A percentile compares a stretch with the other conserved stretches of the same genome.
These are phyloP conservation scores for Lagerstroemia speciosa DNA, from an alignment of 345 rosid genomes.

Conservation along the genomic window DNA sequence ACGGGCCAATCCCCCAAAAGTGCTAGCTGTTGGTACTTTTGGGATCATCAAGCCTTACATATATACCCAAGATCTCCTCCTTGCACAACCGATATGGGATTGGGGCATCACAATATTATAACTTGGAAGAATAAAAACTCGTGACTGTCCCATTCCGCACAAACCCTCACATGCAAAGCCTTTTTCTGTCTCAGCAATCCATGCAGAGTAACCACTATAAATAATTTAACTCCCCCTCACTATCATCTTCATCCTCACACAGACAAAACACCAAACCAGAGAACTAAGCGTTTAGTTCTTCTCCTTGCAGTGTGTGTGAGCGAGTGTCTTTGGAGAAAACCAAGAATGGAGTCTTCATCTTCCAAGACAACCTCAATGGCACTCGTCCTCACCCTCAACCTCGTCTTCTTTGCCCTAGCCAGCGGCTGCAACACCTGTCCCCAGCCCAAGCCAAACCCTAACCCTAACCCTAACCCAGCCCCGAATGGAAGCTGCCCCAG, in stretches of 20 bases:
- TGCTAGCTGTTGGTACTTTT: no score
- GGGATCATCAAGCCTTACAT: no score
- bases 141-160: background rate
- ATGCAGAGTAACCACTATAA: background rate
- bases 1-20: no score
- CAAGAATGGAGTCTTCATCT: slow-evolving; percentile 5
- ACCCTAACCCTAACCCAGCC: slow-evolving; percentile 25
- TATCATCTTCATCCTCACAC: background rate
- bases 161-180: background rate
- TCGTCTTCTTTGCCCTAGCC: slow-evolving; percentile 28
- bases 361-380: slow-evolving; percentile 21
- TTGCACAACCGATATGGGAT: no score
- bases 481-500: slow-evolving; percentile 39
- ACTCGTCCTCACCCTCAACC: slow-evolving; percentile 27
- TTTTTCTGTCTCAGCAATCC: background rate
- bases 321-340: background rate
- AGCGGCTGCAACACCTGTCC: slow-evolving; percentile 47
- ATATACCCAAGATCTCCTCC: no score
- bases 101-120: no score
- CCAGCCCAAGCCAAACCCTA: slow-evolving; percentile 25
- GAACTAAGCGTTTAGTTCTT: background rate
- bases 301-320: background rate
- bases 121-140: background rate
- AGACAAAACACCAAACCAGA: background rate
- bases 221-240: background rate